A percentile compares a stretch with the other conserved stretches of the same genome.
These are phyloP conservation scores for Scolecobasidium constrictum DNA, from an alignment of 2,329 filamentous ascomycete species.

Conservation along the genomic window DNA sequence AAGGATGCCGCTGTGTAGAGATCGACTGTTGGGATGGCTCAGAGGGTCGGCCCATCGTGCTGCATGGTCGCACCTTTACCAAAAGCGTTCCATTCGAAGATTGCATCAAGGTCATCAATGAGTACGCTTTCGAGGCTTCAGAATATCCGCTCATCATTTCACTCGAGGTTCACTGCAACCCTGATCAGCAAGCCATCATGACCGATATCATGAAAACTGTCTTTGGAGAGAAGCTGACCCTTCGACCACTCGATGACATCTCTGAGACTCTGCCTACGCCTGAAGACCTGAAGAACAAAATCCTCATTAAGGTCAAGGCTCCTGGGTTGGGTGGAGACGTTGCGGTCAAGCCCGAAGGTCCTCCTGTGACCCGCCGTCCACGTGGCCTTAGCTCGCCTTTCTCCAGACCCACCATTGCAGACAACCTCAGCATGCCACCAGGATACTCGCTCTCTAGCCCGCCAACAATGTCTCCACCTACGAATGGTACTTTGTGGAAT, in stretches of 20 bases:
- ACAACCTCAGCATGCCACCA: slow-evolving; percentile 42
- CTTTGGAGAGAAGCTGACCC: slow-evolving; percentile 70
- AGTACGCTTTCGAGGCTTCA: slow-evolving; percentile 85
- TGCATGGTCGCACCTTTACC: slow-evolving; percentile 82
- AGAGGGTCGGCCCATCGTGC: slow-evolving; percentile 78
- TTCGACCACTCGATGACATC: slow-evolving; percentile 60
- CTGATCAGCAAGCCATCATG: slow-evolving; percentile 77
- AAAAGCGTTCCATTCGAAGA: slow-evolving; percentile 82
- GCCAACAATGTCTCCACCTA: slow-evolving; percentile 42
- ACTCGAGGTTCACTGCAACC: slow-evolving; percentile 86
- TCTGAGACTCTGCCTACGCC: slow-evolving; percentile 67
- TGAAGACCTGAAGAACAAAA: slow-evolving; percentile 69
- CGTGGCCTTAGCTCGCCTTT: slow-evolving; percentile 72
- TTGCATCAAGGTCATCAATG: slow-evolving; percentile 85
- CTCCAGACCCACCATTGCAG: slow-evolving; percentile 49
- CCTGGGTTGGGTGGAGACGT: slow-evolving; percentile 45
- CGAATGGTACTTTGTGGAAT: slow-evolving; percentile 29
- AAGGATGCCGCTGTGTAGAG: slow-evolving; percentile 89
- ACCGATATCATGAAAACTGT: slow-evolving; percentile 76
- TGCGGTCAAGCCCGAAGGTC: slow-evolving; percentile 22
- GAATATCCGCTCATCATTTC: slow-evolving; percentile 87
- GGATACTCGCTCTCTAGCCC: slow-evolving; percentile 40
- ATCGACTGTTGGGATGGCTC: slow-evolving; percentile 96
- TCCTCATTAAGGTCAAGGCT: slow-evolving; percentile 92
- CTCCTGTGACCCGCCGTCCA: slow-evolving; percentile 25